phyloP scores from a whole-genome alignment of 768 basidiomycete species.

The Serendipita sp. region DNA sequence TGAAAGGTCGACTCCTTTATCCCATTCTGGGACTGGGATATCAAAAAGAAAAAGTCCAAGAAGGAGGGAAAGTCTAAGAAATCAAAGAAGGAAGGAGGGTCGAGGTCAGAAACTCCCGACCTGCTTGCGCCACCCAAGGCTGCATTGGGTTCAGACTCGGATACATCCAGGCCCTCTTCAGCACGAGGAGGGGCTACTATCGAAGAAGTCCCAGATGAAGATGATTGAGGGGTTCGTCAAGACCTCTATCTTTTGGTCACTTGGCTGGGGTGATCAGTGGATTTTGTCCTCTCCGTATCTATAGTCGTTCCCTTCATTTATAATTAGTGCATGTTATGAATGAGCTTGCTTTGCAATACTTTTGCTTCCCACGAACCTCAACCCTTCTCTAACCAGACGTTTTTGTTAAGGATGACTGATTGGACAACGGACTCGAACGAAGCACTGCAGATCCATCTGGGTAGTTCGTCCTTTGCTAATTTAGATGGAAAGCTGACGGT shows the following conservation, averaged over 20 bases:
- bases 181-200: constrained; percentile 1
- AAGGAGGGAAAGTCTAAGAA: constrained; percentile 31
- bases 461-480: constrained; percentile 25
- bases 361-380: not conserved
- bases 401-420: constrained; percentile 21
- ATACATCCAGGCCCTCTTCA: not conserved
- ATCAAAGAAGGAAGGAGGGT: constrained; percentile 24
- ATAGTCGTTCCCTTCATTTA: not conserved
- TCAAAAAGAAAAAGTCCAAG: constrained; percentile 50
- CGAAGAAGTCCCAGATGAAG: constrained; percentile 3
- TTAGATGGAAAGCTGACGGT: not conserved
- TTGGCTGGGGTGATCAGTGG: not conserved
- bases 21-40: constrained; percentile 92
- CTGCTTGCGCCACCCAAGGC: not conserved
- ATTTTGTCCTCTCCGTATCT: not conserved
- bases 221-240: not conserved
- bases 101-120: not conserved
- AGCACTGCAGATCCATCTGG: constrained; percentile 56
- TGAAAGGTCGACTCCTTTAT: constrained; percentile 88
- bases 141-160: not conserved
- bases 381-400: not conserved
- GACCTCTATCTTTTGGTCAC: not conserved
- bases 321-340: not conserved
- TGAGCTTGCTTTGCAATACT: not conserved
- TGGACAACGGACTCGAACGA: constrained; percentile 75